These are phyloP conservation scores for Metschnikowia corniflorae DNA, from an alignment of 805 yeast genomes.

Conservation along the genomic window DNA sequence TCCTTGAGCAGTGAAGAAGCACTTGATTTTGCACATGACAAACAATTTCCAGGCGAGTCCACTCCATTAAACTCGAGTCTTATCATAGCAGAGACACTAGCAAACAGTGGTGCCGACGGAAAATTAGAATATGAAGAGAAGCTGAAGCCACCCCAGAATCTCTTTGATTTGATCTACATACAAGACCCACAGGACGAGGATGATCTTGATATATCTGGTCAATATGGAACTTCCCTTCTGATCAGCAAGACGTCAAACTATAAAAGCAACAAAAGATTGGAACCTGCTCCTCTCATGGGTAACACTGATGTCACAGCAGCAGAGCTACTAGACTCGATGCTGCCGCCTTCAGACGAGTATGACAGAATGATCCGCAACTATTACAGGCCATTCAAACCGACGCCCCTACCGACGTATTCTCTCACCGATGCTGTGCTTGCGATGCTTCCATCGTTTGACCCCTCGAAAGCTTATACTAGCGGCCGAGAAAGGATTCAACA, in stretches of 20 bases:
- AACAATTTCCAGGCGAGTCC: conserved; percentile 9
- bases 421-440: conserved; percentile 19
- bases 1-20: too few relatives aligned
- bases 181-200: conserved; percentile 17
- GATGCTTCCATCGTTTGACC: conserved; percentile 12
- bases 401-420: conserved; percentile 18
- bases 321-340: conserved; percentile 10
- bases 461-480: conserved; percentile 11
- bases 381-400: conserved; percentile 20
- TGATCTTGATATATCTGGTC: conserved; percentile 7
- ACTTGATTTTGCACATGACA: too few relatives aligned
- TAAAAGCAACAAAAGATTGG: conserved; percentile 1
- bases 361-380: conserved; percentile 17
- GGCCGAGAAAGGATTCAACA: conserved; percentile 13
- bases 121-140: too few relatives aligned
- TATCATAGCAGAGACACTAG: neutral
- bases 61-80: conserved; percentile 2
- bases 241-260: conserved; percentile 10
- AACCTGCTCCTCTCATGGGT: conserved; percentile 1
- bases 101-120: too few relatives aligned
- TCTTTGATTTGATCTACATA: conserved; percentile 14
- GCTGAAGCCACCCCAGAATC: conserved; percentile 1
- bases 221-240: conserved; percentile 17
- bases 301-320: conserved; percentile 7
- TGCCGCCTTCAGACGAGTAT: conserved; percentile 16